Conservation (phyloP, 1,284 basidiomycete genomes). For the Boletus subluridellus region DNA sequence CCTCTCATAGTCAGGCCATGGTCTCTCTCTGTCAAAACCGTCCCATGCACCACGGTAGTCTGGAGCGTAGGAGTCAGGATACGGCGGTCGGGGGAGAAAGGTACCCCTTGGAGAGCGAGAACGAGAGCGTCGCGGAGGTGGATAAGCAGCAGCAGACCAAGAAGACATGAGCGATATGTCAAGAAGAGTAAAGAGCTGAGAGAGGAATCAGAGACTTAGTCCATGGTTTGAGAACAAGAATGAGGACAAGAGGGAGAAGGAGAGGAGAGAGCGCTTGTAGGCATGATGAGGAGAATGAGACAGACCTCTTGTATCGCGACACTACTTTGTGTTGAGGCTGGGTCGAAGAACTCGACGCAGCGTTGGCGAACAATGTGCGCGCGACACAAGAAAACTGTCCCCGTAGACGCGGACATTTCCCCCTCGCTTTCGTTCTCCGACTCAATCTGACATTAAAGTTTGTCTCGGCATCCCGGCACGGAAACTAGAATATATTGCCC, state of each 20-base stretch:
- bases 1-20: conserved; percentile 61
- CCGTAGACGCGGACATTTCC: conserved; percentile 20
- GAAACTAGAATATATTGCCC: conserved; percentile 49
- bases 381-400: conserved; percentile 52
- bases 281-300: conserved; percentile 72
- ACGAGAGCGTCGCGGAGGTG: conserved; percentile 69
- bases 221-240: conserved; percentile 69
- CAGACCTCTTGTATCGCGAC: conserved; percentile 79
- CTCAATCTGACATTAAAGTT: conserved; percentile 32
- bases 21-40: conserved; percentile 64
- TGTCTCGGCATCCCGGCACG: conserved; percentile 20
- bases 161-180: conserved; percentile 60
- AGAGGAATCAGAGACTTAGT: conserved; percentile 60
- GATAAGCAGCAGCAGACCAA: conserved; percentile 64
- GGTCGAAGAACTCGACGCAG: conserved; percentile 51
- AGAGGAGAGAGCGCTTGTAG: conserved; percentile 57
- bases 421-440: conserved; percentile 45
- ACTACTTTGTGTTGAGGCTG: conserved; percentile 55
- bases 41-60: conserved; percentile 66
- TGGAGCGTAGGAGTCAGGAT: conserved; percentile 55
- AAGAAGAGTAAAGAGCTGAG: conserved; percentile 58
- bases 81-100: conserved; percentile 52
- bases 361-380: conserved; percentile 57
- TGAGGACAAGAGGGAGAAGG: conserved; percentile 52
- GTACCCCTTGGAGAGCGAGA: conserved; percentile 67